Conservation (phyloP, 2,329 filamentous ascomycete genomes). For the Corynespora cassiicola region DNA sequence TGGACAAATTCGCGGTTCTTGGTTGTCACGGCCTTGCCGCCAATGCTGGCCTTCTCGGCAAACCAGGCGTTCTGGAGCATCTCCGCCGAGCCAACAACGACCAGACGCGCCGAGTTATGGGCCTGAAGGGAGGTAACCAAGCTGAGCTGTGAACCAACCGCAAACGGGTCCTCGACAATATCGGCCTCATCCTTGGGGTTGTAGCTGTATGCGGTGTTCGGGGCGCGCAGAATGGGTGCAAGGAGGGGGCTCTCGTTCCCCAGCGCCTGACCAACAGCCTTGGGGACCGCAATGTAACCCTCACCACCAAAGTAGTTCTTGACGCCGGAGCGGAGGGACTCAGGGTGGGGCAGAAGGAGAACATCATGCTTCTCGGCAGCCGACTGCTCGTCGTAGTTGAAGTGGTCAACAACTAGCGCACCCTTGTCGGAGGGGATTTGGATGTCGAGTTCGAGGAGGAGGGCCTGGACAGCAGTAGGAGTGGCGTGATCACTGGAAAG, state of each 20-base stretch:
- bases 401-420: conserved; percentile 90
- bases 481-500: conserved; percentile 76
- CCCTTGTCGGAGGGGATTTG: conserved; percentile 85
- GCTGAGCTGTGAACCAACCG: conserved; percentile 80
- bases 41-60: conserved; percentile 70
- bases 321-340: conserved; percentile 69
- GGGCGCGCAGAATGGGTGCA: conserved; percentile 81
- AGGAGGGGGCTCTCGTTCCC: conserved; percentile 78
- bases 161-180: conserved; percentile 81
- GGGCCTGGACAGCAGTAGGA: conserved; percentile 74
- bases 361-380: conserved; percentile 88
- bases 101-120: conserved; percentile 89
- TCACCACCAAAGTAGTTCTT: conserved; percentile 79
- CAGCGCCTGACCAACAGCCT: conserved; percentile 79
- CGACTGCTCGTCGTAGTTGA: conserved; percentile 83
- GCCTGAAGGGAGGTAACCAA: conserved; percentile 89
- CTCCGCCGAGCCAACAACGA: conserved; percentile 84
- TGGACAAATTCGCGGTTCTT: conserved; percentile 86
- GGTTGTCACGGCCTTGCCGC: conserved; percentile 66
- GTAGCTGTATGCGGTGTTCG: conserved; percentile 88
- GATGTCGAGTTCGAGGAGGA: conserved; percentile 89
- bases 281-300: conserved; percentile 80
- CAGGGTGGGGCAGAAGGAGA: conserved; percentile 75
- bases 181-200: conserved; percentile 84
- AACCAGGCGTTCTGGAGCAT: conserved; percentile 91